These are phyloP conservation scores for Cryptosporidium felis DNA, from an alignment of 169 alveolate genomes.

Conservation along the genomic window DNA sequence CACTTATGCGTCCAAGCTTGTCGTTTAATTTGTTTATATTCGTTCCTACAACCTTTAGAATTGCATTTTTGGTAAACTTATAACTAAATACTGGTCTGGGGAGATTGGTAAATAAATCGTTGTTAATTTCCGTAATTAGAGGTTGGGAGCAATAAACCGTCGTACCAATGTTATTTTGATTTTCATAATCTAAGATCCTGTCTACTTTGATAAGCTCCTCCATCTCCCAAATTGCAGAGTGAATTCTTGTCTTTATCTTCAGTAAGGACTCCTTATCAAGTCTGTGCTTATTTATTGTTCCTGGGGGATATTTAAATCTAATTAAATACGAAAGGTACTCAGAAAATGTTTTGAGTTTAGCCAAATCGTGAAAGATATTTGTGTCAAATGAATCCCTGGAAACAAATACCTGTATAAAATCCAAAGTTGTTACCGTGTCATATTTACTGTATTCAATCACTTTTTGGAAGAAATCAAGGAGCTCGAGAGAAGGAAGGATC, in stretches of 20 bases:
- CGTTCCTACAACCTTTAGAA: background rate
- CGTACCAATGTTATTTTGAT: background rate
- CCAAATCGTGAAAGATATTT: background rate
- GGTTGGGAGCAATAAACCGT: constrained; percentile 7
- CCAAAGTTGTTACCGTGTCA: constrained; percentile 33
- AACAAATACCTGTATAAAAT: constrained; percentile 4
- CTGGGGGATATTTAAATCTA: background rate
- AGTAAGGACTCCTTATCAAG: background rate
- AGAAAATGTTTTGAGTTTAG: background rate
- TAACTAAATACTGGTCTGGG: constrained; percentile 16
- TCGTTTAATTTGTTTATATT: background rate
- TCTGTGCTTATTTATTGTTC: background rate
- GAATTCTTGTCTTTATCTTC: background rate
- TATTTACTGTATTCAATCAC: constrained; percentile 6
- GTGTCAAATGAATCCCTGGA: background rate
- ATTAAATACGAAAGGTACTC: background rate
- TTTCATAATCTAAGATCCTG: background rate
- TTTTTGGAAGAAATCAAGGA: background rate
- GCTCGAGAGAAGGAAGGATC: constrained; percentile 18
- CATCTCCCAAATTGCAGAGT: constrained; percentile 8
- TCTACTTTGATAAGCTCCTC: background rate
- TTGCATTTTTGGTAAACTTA: background rate
- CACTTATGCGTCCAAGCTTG: background rate
- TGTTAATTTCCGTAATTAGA: background rate
- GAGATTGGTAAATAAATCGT: background rate